phyloP scores from a whole-genome alignment of 1,284 basidiomycete species.

The Vanrija humicola region DNA sequence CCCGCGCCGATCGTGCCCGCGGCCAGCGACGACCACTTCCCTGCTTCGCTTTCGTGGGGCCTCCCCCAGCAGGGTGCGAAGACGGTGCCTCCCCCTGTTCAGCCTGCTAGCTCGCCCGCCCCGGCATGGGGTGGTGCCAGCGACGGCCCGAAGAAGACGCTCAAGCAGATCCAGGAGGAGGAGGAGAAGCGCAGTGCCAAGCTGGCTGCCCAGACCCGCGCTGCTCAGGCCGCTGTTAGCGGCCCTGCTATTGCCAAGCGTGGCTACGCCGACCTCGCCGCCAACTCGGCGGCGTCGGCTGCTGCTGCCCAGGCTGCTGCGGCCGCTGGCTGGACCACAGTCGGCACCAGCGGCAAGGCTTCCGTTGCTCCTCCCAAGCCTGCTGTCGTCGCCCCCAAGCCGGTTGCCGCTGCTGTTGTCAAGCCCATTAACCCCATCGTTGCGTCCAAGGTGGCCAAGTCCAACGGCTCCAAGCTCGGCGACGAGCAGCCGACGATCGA shows the following conservation, averaged over 20 bases:
- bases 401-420: constrained; percentile 25
- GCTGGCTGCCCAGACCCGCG: constrained; percentile 35
- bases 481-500: constrained; percentile 73
- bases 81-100: constrained; percentile 23
- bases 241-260: constrained; percentile 52
- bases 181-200: constrained; percentile 78
- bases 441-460: constrained; percentile 15
- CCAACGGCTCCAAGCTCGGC: constrained; percentile 8
- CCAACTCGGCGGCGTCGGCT: constrained; percentile 59
- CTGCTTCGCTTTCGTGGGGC: constrained; percentile 50
- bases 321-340: constrained; percentile 75
- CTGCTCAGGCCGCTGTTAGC: constrained; percentile 29
- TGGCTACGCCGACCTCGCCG: constrained; percentile 72
- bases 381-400: constrained; percentile 24
- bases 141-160: constrained; percentile 71
- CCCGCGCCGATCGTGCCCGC: constrained; percentile 33
- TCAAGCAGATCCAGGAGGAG: constrained; percentile 99
- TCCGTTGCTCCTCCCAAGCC: constrained; percentile 46
- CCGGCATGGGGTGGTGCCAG: constrained; percentile 45
- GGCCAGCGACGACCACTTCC: constrained; percentile 29
- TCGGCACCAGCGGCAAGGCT: constrained; percentile 70
- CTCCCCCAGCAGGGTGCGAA: constrained; percentile 39
- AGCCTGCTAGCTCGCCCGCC: constrained; percentile 38
- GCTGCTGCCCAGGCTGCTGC: constrained; percentile 51
- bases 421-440: constrained; percentile 23